Conservation (phyloP, 1,139 yeast genomes). For the Geotrichum aggregatum region DNA sequence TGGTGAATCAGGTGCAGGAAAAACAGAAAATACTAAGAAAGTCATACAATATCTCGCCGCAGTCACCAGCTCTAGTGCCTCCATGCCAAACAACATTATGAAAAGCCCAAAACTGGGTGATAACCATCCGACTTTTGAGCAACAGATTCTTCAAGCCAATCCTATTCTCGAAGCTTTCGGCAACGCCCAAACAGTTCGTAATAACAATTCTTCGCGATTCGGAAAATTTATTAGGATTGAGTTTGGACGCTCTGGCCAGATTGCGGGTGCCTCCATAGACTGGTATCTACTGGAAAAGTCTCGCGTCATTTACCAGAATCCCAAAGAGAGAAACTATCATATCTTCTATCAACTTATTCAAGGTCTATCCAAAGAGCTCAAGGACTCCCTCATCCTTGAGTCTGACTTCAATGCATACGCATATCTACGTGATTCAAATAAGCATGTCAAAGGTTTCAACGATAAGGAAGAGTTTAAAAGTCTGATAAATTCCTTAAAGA, state of each 20-base stretch:
- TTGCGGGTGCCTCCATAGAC: conserved; percentile 87
- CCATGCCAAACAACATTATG: conserved; percentile 15
- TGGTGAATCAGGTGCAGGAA: conserved; percentile 98
- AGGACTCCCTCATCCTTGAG: conserved; percentile 49
- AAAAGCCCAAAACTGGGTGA: conserved; percentile 22
- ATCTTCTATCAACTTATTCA: conserved; percentile 80
- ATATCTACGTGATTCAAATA: conserved; percentile 57
- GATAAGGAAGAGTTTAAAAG: conserved; percentile 64
- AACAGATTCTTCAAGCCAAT: conserved; percentile 85
- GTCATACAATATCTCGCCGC: conserved; percentile 89
- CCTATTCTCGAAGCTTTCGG: conserved; percentile 96
- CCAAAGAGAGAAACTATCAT: conserved; percentile 83
- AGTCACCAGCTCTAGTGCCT: conserved; percentile 44
- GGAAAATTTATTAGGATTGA: conserved; percentile 93
- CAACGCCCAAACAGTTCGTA: conserved; percentile 91
- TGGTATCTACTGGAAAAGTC: conserved; percentile 94
- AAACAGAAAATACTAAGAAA: conserved; percentile 95
- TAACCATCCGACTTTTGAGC: conserved; percentile 53
- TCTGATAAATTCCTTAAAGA: conserved; percentile 61
- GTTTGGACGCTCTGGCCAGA: conserved; percentile 59
- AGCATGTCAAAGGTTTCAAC: conserved; percentile 62
- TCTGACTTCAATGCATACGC: conserved; percentile 47
- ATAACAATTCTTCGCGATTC: conserved; percentile 92
- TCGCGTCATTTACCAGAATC: conserved; percentile 77
- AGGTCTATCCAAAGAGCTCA: conserved; percentile 55